Evolutionary conservation across 345 rosid genomes (phyloP), one percentile per base, ranked within the genome.

Genomic region (Bretschneidera sinensis): DNA sequence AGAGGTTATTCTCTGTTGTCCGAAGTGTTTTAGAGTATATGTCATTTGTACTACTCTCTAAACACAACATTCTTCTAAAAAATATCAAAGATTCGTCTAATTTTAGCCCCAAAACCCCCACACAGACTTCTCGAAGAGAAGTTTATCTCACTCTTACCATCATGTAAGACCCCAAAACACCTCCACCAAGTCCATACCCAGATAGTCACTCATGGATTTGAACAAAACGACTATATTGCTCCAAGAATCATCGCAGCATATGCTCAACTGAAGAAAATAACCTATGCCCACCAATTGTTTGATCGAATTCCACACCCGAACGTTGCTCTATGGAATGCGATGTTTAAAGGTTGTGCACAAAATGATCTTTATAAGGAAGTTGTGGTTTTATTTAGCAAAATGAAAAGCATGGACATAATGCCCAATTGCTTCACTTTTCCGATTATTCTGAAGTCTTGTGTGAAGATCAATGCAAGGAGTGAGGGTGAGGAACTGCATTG

Each of bases 381-480:
- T 67, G 39, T 86, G 48, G 7, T 59, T 4, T 66, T 85, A 73
- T 86, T 78, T 48, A 33, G 66, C 39, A 54, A 24, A 21, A 86
- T 88, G 95, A 80, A 65, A 70, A 67, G 76, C 55, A 35, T 69
- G 57, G 80, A 68, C 45, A 63, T 78, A 17, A 48, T 24, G 72
- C 88, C 91, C 17, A 86, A 87, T 61, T 74, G 86, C 76, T 92
- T 77, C 70, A 89, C 87, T 61, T 77, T 92, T 10, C 95, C 97
- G 0, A 48, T 78, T 6, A 81, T 81, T 39, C 73, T 92, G 18
- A 89, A 79, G 76, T 81, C 88, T 49, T 83, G 88, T 24, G 69
- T 74, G 51, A 74, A 79, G 83, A 57, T 69, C 23, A 52, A 68
- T 45, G 87, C 78, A 24, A 64, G 78, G 51, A 74, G 22, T 18